Conservation (phyloP, 352 stramenopile species). For the Phytophthora sojae region DNA sequence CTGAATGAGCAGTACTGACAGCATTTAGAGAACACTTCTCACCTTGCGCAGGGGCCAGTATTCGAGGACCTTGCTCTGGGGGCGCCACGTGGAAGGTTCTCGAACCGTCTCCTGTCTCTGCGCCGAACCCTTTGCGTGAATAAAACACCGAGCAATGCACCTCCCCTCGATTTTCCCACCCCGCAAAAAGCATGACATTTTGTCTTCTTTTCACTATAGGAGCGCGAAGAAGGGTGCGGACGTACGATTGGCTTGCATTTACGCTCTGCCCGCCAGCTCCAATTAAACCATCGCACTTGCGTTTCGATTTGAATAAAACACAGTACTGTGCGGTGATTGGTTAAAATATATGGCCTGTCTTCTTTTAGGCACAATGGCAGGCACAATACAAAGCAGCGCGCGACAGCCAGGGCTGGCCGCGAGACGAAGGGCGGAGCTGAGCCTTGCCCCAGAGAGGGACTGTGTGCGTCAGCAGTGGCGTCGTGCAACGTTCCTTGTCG, state of each 20-base stretch:
- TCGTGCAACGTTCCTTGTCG: not conserved
- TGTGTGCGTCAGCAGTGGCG: not conserved
- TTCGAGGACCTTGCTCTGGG: no score
- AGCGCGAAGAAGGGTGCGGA: not conserved
- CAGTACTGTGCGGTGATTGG: conserved; percentile 13
- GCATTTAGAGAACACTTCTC: no score
- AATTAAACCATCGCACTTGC: conserved; percentile 17
- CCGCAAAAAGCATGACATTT: conserved; percentile 9
- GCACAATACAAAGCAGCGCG: conserved; percentile 35
- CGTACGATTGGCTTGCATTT: conserved; percentile 22
- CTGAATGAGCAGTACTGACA: no score
- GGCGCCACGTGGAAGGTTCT: conserved; percentile 23
- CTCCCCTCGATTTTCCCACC: conserved; percentile 5
- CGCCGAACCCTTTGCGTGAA: not conserved
- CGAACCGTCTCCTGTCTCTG: conserved; percentile 16
- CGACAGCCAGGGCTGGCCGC: conserved; percentile 17
- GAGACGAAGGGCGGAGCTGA: conserved; percentile 14
- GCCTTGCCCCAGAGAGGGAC: not conserved
- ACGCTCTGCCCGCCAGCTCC: not conserved
- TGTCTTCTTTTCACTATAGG: conserved; percentile 21
- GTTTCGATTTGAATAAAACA: conserved; percentile 32
- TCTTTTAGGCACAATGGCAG: conserved; percentile 13
- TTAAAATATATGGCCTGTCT: conserved; percentile 27
- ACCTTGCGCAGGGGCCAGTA: no score
- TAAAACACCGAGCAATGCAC: conserved; percentile 13